Conservation (phyloP, 768 basidiomycete species). For the Pilatotrama ljubarskyi region DNA sequence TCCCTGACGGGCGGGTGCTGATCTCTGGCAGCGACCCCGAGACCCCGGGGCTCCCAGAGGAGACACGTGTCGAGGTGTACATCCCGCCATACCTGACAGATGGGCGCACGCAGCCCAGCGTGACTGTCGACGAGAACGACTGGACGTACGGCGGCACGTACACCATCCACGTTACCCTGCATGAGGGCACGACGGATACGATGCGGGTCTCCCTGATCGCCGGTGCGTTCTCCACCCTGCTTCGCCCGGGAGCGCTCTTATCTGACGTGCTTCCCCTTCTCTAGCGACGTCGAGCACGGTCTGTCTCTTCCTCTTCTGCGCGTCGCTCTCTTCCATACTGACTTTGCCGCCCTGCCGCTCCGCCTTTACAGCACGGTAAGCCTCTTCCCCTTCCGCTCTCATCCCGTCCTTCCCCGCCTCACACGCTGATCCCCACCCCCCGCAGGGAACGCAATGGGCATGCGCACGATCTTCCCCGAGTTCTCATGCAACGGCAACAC, state of each 20-base stretch:
- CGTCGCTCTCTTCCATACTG: not conserved
- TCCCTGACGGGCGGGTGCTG: conserved; percentile 73
- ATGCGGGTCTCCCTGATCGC: conserved; percentile 67
- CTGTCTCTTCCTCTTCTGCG: not conserved
- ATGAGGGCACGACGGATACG: conserved; percentile 41
- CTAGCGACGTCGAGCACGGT: conserved; percentile 71
- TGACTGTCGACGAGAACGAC: conserved; percentile 57
- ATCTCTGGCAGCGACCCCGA: conserved; percentile 78
- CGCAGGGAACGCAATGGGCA: conserved; percentile 62
- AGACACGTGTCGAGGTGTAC: conserved; percentile 80
- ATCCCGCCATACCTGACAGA: conserved; percentile 81
- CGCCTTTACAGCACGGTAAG: conserved; percentile 14
- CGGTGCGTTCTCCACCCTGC: conserved; percentile 40
- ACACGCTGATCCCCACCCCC: not conserved
- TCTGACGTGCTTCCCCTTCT: conserved; percentile 12
- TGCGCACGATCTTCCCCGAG: conserved; percentile 69
- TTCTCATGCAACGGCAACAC: conserved; percentile 68
- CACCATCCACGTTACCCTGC: conserved; percentile 47
- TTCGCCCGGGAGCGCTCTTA: not conserved
- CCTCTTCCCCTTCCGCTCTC: not conserved
- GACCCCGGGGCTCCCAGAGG: conserved; percentile 63
- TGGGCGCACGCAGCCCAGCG: conserved; percentile 62
- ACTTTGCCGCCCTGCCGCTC: not conserved
- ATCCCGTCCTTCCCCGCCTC: not conserved
- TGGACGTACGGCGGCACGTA: conserved; percentile 62